Evolutionary conservation across 805 yeast genomes (phyloP), one percentile per base, ranked within the genome.

Genomic region (Kuraishia hungarica): DNA sequence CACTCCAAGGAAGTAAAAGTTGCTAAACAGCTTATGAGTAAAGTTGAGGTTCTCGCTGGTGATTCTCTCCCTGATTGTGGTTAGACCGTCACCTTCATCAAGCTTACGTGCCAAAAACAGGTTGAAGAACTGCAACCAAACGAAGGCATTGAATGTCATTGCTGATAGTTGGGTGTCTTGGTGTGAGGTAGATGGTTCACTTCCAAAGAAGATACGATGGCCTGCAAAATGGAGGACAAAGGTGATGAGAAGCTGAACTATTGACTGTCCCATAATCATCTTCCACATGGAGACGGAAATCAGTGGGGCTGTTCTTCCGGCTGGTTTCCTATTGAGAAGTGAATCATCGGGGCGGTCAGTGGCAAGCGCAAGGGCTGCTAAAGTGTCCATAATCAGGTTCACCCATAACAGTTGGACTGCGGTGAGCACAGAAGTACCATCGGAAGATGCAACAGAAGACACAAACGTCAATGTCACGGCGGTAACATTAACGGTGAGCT

Each of bases 391-490:
- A 64, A 94, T 94, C 69, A 94, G 77, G 70, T 94, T 94, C 53
- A 94, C 97, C 99, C 99, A 94, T 59, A 94, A 76, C 61, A 94
- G 81, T 73, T 94, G 99, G 51, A 94, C 99, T 0, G 99, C 99
- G 28, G 98, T 93, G 64, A 94, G 76, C 10, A 94, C 99, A 4
- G 97, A 89, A 48, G 79, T 72, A 60, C 92, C 93, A 52, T 84
- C 86, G 26, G 82, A 70, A 4, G 91, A 83, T 1, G 92, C 89
- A 54, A 93, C 96, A 13, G 99, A 96, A 50, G 97, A 87, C 20
- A 94, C 88, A 73, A 94, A 94, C 0, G 99, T 93, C 58, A 94
- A 78, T 2, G 87, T 77, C 59, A 93, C 97, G n/a, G 99, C 99
- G 28, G 99, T 93, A 51, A 94, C 81, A 66, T 94, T 94, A 52